phyloP scores from a whole-genome alignment of 768 basidiomycete species.

The Lentinula aciculospora region DNA sequence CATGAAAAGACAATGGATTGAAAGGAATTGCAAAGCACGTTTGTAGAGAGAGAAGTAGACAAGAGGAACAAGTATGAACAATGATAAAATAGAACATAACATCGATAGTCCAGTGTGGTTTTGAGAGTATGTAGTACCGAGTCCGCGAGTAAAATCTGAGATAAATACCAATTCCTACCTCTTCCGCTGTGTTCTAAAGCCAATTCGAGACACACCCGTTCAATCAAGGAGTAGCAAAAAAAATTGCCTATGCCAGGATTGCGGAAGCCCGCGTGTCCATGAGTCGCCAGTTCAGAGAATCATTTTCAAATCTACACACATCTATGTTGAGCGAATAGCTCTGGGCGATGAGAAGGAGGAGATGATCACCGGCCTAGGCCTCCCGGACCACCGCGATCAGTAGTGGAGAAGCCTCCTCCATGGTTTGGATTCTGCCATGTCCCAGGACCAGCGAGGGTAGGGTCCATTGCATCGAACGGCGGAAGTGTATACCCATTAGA shows the following conservation, averaged over 20 bases:
- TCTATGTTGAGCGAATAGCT: slow-evolving; percentile 3
- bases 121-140: neutral
- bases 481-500: neutral
- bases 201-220: neutral
- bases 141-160: neutral
- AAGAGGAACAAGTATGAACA: neutral
- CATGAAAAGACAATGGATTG: neutral
- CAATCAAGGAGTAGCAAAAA: neutral
- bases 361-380: slow-evolving; percentile 7
- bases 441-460: neutral
- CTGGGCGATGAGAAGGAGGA: slow-evolving; percentile 3
- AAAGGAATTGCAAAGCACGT: neutral
- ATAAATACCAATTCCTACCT: slow-evolving; percentile 3
- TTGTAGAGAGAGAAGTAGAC: neutral
- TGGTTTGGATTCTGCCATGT: neutral
- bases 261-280: neutral
- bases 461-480: slow-evolving; percentile 4
- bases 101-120: neutral
- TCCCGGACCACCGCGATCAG: slow-evolving; percentile 1
- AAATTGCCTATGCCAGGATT: neutral
- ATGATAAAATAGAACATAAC: neutral
- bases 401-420: neutral
- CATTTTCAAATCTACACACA: slow-evolving; percentile 4
- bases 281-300: neutral
- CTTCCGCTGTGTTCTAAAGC: neutral